These are phyloP conservation scores for Trypanosoma lewisi DNA, from an alignment of 208 protist genomes.

Conservation along the genomic window DNA sequence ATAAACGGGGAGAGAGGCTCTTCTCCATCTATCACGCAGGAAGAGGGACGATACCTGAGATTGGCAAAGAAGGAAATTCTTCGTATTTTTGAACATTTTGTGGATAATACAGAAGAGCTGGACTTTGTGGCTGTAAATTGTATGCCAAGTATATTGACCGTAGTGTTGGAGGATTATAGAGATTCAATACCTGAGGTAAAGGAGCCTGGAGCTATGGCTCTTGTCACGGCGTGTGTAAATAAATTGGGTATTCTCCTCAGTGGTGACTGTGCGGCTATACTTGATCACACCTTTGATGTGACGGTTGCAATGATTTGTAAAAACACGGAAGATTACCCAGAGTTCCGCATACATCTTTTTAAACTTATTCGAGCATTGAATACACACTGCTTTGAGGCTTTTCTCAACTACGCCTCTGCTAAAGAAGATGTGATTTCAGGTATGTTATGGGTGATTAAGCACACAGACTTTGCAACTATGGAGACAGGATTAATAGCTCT, in stretches of 20 bases:
- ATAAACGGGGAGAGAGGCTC: slow-evolving; percentile 34
- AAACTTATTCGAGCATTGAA: slow-evolving; percentile 96
- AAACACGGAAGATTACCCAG: slow-evolving; percentile 96
- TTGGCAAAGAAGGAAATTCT: slow-evolving; percentile 96
- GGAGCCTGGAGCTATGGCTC: slow-evolving; percentile 93
- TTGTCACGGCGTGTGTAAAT: slow-evolving; percentile 90
- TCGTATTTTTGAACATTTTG: slow-evolving; percentile 93
- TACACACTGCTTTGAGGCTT: slow-evolving; percentile 89
- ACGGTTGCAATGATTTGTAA: slow-evolving; percentile 98
- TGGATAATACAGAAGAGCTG: slow-evolving; percentile 82
- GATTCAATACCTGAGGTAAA: slow-evolving; percentile 82
- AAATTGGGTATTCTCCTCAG: slow-evolving; percentile 76
- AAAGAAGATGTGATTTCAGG: slow-evolving; percentile 91
- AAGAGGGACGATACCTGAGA: slow-evolving; percentile 77
- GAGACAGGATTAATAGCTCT: slow-evolving; percentile 91
- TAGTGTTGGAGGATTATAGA: slow-evolving; percentile 96
- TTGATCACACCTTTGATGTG: slow-evolving; percentile 95
- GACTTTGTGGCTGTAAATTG: slow-evolving; percentile 88
- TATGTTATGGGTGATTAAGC: slow-evolving; percentile 98
- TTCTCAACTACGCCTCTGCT: slow-evolving; percentile 61
- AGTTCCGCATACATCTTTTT: slow-evolving; percentile 98
- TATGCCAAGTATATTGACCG: slow-evolving; percentile 94
- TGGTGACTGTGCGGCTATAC: slow-evolving; percentile 91
- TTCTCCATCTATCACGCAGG: slow-evolving; percentile 24
- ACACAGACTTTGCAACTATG: slow-evolving; percentile 95